Percentiles rank a stretch among this genome's conserved stretches.
Conservation (phyloP, 2,329 filamentous ascomycete species). For the Beauveria sp. region DNA sequence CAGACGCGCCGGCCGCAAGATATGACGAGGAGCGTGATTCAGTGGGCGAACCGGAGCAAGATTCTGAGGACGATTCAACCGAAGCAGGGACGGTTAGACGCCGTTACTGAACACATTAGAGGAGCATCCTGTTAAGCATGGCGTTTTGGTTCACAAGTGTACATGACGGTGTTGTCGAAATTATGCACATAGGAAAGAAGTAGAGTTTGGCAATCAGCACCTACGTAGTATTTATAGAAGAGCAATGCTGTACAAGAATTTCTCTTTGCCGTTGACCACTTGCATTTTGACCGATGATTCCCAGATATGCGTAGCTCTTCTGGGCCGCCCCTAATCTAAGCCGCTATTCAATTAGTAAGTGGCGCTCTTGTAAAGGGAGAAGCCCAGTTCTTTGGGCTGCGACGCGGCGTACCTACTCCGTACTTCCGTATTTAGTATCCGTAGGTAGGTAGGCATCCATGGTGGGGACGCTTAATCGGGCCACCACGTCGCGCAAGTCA, state of each 20-base stretch:
- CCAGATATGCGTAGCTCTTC: background rate
- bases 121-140: background rate
- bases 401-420: too few species aligned
- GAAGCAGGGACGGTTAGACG: conserved; percentile 16
- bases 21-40: background rate
- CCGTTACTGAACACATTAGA: background rate
- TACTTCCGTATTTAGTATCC: too few species aligned
- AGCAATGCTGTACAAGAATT: background rate
- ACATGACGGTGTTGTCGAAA: background rate
- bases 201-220: background rate
- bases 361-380: background rate
- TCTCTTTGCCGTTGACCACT: background rate
- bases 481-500: background rate
- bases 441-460: background rate
- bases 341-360: background rate
- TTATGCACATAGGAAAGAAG: background rate
- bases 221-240: background rate
- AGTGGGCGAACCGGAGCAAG: conserved; percentile 6
- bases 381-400: background rate
- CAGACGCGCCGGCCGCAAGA: conserved; percentile 1
- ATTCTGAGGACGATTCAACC: conserved; percentile 16
- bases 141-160: conserved; percentile 3
- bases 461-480: conserved; percentile 3
- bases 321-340: background rate
- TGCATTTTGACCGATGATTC: background rate